Evolutionary conservation across 768 basidiomycete species (phyloP).

Genomic region (Strobilomyces dryophilus): DNA sequence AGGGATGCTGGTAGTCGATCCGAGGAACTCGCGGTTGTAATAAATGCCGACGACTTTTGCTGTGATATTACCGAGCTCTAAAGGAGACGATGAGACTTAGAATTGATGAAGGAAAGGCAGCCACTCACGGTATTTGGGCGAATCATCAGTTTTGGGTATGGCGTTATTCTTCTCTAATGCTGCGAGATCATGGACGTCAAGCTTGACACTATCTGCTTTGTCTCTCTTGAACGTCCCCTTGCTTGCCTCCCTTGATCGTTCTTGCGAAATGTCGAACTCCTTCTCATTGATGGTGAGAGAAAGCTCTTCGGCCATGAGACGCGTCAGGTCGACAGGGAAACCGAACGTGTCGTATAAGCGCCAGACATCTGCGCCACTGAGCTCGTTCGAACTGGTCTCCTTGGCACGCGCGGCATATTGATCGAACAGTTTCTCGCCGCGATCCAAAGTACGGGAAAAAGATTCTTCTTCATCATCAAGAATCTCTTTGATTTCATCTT

Average conservation of each 20-base stretch:
- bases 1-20: conserved; percentile 63
- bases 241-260: conserved; percentile 85
- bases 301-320: conserved; percentile 95
- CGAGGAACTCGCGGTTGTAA: conserved; percentile 69
- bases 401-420: conserved; percentile 72
- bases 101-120: neutral
- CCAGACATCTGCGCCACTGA: conserved; percentile 95
- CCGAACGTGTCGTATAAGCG: conserved; percentile 96
- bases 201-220: conserved; percentile 66
- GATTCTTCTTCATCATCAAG: conserved; percentile 97
- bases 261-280: conserved; percentile 88
- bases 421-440: conserved; percentile 94
- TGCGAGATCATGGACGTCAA: conserved; percentile 94
- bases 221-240: conserved; percentile 78
- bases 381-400: conserved; percentile 55
- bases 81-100: neutral
- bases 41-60: conserved; percentile 83
- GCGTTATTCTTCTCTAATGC: conserved; percentile 69
- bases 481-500: conserved; percentile 86
- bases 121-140: conserved; percentile 79
- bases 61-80: conserved; percentile 74
- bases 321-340: conserved; percentile 95
- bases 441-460: conserved; percentile 94
- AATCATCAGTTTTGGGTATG: conserved; percentile 92
- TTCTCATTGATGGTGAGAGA: conserved; percentile 78